Base-by-base conservation (phyloP, 2,329 filamentous ascomycete genomes). In the Exophiala xenobiotica region DNA sequence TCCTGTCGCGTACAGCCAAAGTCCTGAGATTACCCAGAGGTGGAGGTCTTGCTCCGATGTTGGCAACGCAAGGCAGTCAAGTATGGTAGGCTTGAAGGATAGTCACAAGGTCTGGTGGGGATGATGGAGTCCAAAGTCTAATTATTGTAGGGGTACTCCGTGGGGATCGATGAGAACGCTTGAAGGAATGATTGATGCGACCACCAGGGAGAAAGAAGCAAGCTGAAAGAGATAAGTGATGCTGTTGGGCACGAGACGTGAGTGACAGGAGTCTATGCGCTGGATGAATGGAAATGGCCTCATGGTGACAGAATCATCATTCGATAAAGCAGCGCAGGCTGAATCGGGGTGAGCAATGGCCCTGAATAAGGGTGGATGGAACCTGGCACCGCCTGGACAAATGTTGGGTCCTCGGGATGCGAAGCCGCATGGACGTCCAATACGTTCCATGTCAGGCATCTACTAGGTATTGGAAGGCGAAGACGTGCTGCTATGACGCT, bases 21-120 rank as follows among this genome's bases (percentile, higher is more conserved):
- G 11, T 43, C 31, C 45, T 46, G 23, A 26, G 26, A 16, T 6
- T 48, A 33, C 1, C 33, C 27, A 38, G 29, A 26, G 26, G 47
- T 51, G 50, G 51, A 57, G 43, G 42, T 37, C 51, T 43, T 44
- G 50, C 46, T 54, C 51, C 47, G 47, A 46, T 51, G 22, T 29
- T 51, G 54, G 54, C 53, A 47, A 31, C 33, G 37, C n/a, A 12
- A 41, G 31, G 31, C 31, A 35, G 31, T 35, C 31, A 14, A n/a
- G 31, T 27, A 27, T 16, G 39, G 23, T n/a, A 16, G 5, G 12
- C 26, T 47, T 29, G 37, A 40, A 20, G 23, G 23, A 40, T 11
- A 22, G 48, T 51, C 41, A 51, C 48, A 45, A 46, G 41, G 22
- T 51, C 20, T 6, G 41, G 38, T 49, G 48, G 48, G 35, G 48